These are phyloP conservation scores for Aspergillus luchuensis DNA, from an alignment of 2,329 filamentous ascomycete species.

Conservation along the genomic window DNA sequence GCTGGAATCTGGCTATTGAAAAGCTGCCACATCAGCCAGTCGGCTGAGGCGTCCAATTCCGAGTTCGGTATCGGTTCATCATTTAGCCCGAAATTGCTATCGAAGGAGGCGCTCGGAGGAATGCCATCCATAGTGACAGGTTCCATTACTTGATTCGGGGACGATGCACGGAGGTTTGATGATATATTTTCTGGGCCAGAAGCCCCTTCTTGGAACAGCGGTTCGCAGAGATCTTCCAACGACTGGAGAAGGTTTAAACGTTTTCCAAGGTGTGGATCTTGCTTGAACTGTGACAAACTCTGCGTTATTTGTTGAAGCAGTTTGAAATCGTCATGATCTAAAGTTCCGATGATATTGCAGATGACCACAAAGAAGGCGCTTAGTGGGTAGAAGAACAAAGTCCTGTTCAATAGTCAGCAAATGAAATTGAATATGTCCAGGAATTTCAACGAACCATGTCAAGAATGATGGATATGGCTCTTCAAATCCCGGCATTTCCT, in stretches of 20 bases:
- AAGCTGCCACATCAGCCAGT: slow-evolving; percentile 17
- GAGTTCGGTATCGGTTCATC: neutral
- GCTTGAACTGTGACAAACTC: slow-evolving; percentile 1
- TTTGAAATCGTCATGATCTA: slow-evolving; percentile 4
- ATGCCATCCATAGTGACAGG: neutral
- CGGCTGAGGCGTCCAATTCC: neutral
- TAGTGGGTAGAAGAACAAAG: slow-evolving; percentile 12
- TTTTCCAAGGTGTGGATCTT: slow-evolving; percentile 3
- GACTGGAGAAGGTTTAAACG: slow-evolving; percentile 4
- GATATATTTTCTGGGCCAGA: too few relatives aligned
- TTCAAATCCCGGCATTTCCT: slow-evolving; percentile 11
- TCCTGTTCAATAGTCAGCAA: slow-evolving; percentile 3
- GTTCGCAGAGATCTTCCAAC: slow-evolving; percentile 6
- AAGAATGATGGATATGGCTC: slow-evolving; percentile 20
- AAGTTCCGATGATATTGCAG: slow-evolving; percentile 14
- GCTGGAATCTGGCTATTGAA: slow-evolving; percentile 15
- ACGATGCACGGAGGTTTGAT: neutral
- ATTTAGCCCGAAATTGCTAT: too few relatives aligned
- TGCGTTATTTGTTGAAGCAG: slow-evolving; percentile 7
- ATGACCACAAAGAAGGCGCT: slow-evolving; percentile 17
- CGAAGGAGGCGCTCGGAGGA: neutral
- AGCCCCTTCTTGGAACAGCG: neutral
- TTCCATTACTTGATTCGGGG: neutral
- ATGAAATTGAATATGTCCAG: neutral
- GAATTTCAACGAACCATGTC: slow-evolving; percentile 18